Percentiles rank a stretch among this genome's conserved stretches.
These are phyloP conservation scores for Voacanga thouarsii DNA, from an alignment of 257 asterid genomes.

Conservation along the genomic window DNA sequence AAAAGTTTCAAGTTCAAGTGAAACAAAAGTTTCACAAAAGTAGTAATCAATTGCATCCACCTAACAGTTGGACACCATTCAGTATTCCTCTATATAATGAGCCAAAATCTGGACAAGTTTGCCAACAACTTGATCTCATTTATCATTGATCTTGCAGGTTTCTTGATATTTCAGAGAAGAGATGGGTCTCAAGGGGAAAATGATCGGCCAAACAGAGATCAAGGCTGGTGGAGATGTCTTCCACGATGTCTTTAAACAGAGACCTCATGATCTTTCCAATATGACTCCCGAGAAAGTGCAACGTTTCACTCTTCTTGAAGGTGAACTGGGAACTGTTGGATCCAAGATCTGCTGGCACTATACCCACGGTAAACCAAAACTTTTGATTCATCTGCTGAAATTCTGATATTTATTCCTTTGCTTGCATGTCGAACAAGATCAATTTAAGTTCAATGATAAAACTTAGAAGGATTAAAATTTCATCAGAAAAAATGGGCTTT, in stretches of 20 bases:
- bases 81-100: background rate
- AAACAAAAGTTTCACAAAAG: too few relatives aligned
- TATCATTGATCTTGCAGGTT: too few relatives aligned
- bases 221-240: conserved; percentile 24
- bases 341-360: conserved; percentile 19
- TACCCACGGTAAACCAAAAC: conserved; percentile 15
- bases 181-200: conserved; percentile 23
- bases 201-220: conserved; percentile 23
- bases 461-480: too few relatives aligned
- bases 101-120: background rate
- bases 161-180: background rate
- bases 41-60: too few relatives aligned
- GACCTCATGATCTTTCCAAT: conserved; percentile 19
- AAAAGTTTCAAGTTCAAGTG: too few relatives aligned
- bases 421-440: background rate
- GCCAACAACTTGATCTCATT: background rate
- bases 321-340: conserved; percentile 14
- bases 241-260: conserved; percentile 20
- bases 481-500: background rate
- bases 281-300: conserved; percentile 11
- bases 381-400: too few relatives aligned
- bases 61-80: too few relatives aligned
- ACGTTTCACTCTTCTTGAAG: conserved; percentile 19
- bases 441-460: too few relatives aligned
- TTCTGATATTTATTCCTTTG: too few relatives aligned